These are phyloP conservation scores for Ogataea hybrid DNA, from an alignment of 1,139 yeast species.

Conservation along the genomic window DNA sequence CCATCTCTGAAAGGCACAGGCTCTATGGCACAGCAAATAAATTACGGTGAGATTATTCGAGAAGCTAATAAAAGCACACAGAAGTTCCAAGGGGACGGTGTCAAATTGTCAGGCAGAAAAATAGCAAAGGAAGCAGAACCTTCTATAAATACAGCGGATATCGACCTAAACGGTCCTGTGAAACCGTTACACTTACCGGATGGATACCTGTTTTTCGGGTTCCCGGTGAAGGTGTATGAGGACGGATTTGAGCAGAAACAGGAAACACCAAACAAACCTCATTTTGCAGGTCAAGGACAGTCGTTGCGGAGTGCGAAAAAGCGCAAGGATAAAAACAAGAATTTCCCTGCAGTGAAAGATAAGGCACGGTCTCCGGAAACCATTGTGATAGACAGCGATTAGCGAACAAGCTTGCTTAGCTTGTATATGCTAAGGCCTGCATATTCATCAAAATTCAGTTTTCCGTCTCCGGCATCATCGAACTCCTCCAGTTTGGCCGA, in stretches of 20 bases:
- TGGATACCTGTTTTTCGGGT: conserved; percentile 27
- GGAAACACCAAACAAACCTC: conserved; percentile 25
- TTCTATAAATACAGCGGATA: no score
- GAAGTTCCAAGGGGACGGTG: no score
- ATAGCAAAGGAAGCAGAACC: no score
- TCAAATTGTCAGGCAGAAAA: no score
- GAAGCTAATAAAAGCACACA: no score
- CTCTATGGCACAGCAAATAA: no score
- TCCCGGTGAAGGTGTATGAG: conserved; percentile 75
- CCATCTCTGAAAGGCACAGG: no score
- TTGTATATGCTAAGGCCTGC: conserved; percentile 15
- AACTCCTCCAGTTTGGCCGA: conserved; percentile 18
- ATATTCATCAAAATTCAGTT: conserved; percentile 20
- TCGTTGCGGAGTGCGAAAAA: conserved; percentile 72
- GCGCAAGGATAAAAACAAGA: conserved; percentile 57
- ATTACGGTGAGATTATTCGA: no score
- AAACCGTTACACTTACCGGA: no score
- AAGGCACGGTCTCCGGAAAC: conserved; percentile 67
- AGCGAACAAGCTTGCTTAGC: conserved; percentile 3
- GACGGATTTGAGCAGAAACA: conserved; percentile 42
- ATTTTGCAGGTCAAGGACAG: conserved; percentile 64
- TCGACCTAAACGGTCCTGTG: no score
- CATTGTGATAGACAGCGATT: conserved; percentile 67
- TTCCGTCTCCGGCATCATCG: conserved; percentile 5
- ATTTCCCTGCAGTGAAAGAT: conserved; percentile 38